These are phyloP conservation scores for Aureobasidium sp. DNA, from an alignment of 2,329 filamentous ascomycete species.

Conservation along the genomic window DNA sequence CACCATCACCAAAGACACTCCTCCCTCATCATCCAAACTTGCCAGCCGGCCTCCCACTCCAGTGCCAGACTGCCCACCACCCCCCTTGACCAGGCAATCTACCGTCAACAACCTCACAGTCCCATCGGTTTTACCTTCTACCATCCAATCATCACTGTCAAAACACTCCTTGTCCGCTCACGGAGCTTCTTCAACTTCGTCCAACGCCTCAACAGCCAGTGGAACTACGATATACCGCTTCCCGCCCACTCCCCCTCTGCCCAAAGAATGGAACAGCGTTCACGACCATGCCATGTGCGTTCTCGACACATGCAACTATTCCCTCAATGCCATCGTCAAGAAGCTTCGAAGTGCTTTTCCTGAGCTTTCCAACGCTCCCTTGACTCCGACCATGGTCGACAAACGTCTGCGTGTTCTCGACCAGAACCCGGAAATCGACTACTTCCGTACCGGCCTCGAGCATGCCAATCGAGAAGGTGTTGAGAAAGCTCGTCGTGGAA, in stretches of 20 bases:
- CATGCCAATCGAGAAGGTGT: not conserved
- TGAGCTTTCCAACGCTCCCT: constrained; percentile 21
- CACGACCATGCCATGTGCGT: constrained; percentile 32
- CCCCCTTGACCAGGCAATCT: not conserved
- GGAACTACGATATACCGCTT: not conserved
- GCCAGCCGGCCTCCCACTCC: constrained; percentile 8
- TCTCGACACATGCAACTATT: constrained; percentile 27
- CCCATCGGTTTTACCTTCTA: not conserved
- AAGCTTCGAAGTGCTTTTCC: constrained; percentile 28
- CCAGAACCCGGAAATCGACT: constrained; percentile 28
- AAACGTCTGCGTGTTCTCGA: constrained; percentile 30
- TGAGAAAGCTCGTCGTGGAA: constrained; percentile 6
- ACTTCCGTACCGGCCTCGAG: constrained; percentile 23
- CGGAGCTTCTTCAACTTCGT: not conserved
- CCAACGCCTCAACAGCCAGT: not conserved
- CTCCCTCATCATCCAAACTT: constrained; percentile 12
- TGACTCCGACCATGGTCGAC: constrained; percentile 30
- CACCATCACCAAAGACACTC: constrained; percentile 1
- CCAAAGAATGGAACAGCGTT: constrained; percentile 24
- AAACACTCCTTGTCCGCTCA: not conserved
- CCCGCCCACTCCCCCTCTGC: constrained; percentile 23
- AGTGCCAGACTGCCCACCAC: constrained; percentile 1
- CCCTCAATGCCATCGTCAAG: constrained; percentile 24
- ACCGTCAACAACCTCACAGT: not conserved
- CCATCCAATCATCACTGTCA: not conserved